Percentiles rank a stretch among this genome's conserved stretches.
Conservation (phyloP, 176 grass and related monocot genomes). For the Lolium rigidum region DNA sequence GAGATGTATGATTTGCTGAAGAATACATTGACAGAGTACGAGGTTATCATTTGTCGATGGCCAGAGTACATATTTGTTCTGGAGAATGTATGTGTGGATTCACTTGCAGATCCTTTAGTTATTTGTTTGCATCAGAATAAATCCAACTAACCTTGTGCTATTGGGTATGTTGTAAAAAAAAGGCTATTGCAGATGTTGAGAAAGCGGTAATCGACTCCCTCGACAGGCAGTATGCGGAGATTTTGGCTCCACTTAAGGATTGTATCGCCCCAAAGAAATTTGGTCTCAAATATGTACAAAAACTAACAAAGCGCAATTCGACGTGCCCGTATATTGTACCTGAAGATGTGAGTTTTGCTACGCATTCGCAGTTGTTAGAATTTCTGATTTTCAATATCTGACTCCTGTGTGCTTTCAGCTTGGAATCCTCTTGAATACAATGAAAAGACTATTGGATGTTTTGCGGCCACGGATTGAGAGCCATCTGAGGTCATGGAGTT, state of each 20-base stretch:
- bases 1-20: slow-evolving; percentile 92
- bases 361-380: slow-evolving; percentile 12
- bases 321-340: slow-evolving; percentile 68
- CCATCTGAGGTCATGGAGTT: slow-evolving; percentile 95
- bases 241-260: slow-evolving; percentile 89
- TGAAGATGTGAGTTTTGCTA: slow-evolving; percentile 72
- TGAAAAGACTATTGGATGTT: slow-evolving; percentile 93
- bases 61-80: slow-evolving; percentile 95
- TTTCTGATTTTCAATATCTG: slow-evolving; percentile 37
- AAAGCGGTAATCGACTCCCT: slow-evolving; percentile 84
- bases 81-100: slow-evolving; percentile 80
- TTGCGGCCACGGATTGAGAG: slow-evolving; percentile 79
- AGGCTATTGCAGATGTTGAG: slow-evolving; percentile 98
- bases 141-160: slow-evolving; percentile 21
- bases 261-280: slow-evolving; percentile 94
- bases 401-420: slow-evolving; percentile 54
- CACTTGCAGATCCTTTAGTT: slow-evolving; percentile 26
- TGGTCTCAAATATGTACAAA: slow-evolving; percentile 92
- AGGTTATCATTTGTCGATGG: slow-evolving; percentile 98
- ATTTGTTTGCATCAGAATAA: slow-evolving; percentile 27
- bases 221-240: slow-evolving; percentile 91
- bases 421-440: slow-evolving; percentile 95
- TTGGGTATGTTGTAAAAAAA: slow-evolving; percentile 63
- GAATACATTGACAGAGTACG: slow-evolving; percentile 85
- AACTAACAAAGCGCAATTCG: slow-evolving; percentile 91